phyloP scores from a whole-genome alignment of 2,329 filamentous ascomycete species.

The Nothopassalora personata region DNA sequence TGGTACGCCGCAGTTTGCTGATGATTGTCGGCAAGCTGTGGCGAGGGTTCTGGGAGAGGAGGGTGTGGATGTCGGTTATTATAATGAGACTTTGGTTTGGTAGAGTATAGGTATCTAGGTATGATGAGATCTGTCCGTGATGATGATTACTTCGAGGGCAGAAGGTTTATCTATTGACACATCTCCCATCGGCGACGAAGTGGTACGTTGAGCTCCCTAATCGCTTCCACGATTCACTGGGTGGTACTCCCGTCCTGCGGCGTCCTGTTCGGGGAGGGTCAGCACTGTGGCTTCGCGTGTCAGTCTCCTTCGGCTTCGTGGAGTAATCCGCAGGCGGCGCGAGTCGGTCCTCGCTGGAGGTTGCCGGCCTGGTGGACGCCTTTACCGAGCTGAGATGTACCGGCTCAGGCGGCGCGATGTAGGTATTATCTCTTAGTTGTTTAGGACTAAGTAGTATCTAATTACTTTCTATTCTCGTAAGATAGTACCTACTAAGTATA shows the following conservation, averaged over 20 bases:
- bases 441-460: too few relatives aligned
- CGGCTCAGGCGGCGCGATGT: background rate
- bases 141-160: too few relatives aligned
- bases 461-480: too few relatives aligned
- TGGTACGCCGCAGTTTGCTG: slow-evolving; percentile 17
- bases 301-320: background rate
- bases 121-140: too few relatives aligned
- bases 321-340: background rate
- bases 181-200: background rate
- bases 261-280: background rate
- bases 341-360: background rate
- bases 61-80: slow-evolving; percentile 17
- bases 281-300: background rate
- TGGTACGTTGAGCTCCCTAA: background rate
- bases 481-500: too few relatives aligned
- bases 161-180: too few relatives aligned
- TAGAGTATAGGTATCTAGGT: background rate
- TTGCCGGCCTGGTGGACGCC: background rate
- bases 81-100: slow-evolving; percentile 20
- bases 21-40: slow-evolving; percentile 17
- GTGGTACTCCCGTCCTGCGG: background rate
- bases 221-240: background rate
- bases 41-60: slow-evolving; percentile 17
- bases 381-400: background rate
- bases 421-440: too few relatives aligned